Conservation (phyloP, 2,329 filamentous ascomycete genomes). For the Cercospora sesami region DNA sequence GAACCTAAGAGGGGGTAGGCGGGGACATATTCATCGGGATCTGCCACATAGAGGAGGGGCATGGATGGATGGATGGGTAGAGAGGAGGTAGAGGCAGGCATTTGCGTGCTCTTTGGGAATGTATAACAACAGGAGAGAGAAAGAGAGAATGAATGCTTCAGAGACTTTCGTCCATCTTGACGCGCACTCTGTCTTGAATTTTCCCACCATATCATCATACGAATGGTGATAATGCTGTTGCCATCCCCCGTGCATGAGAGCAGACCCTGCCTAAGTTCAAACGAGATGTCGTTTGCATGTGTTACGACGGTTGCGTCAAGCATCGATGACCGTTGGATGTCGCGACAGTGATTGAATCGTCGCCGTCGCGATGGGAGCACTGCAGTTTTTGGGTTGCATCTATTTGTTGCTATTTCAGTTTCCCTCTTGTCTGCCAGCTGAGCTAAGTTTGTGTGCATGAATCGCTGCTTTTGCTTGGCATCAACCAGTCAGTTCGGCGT, state of each 20-base stretch:
- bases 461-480: not conserved
- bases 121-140: not conserved
- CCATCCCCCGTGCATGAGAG: too few relatives aligned
- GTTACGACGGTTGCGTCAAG: not conserved
- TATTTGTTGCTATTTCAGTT: not conserved
- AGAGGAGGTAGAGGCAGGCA: not conserved
- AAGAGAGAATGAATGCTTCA: not conserved
- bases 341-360: not conserved
- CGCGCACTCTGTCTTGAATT: too few relatives aligned
- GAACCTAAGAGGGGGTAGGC: not conserved
- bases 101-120: not conserved
- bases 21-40: not conserved
- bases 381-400: not conserved
- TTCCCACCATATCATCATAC: too few relatives aligned
- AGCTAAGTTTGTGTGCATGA: not conserved
- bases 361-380: not conserved
- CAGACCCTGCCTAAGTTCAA: too few relatives aligned
- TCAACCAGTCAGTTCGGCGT: not conserved
- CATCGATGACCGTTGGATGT: not conserved
- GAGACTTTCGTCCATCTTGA: not conserved
- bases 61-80: not conserved
- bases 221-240: not conserved
- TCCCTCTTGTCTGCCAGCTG: not conserved
- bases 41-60: not conserved
- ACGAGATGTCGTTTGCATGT: not conserved